Evolutionary conservation across 495 filamentous ascomycete species (phyloP).

Genomic region (Choiromyces venosus): DNA sequence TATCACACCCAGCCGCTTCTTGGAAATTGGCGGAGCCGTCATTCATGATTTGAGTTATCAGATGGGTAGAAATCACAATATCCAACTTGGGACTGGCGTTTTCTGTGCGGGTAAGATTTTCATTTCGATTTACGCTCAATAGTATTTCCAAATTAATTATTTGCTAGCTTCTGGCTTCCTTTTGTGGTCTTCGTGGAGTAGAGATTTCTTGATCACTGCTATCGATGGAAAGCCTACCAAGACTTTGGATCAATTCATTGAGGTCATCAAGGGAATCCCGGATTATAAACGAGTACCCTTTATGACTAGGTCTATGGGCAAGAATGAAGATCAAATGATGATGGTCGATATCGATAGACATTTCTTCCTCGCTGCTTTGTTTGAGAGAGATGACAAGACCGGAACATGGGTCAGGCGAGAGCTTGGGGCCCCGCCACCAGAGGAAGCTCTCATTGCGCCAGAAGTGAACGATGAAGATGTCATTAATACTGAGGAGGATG

Average conservation of each 20-base stretch:
- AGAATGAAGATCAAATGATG: slow-evolving; percentile 40
- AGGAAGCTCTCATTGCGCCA: slow-evolving; percentile 1
- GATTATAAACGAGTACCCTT: slow-evolving; percentile 40
- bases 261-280: slow-evolving; percentile 38
- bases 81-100: slow-evolving; percentile 40
- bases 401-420: slow-evolving; percentile 41
- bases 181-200: slow-evolving; percentile 41
- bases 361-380: slow-evolving; percentile 42
- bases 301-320: slow-evolving; percentile 40
- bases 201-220: slow-evolving; percentile 41
- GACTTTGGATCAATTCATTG: slow-evolving; percentile 41
- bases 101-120: slow-evolving; percentile 39
- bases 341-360: slow-evolving; percentile 43
- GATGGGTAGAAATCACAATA: slow-evolving; percentile 40
- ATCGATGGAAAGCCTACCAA: slow-evolving; percentile 41
- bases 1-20: slow-evolving; percentile 40
- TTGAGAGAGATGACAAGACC: slow-evolving; percentile 34
- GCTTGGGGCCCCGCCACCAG: slow-evolving; percentile 27
- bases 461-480: slow-evolving; percentile 15
- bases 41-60: slow-evolving; percentile 42
- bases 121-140: neutral
- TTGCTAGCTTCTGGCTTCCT: slow-evolving; percentile 40
- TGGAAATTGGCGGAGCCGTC: slow-evolving; percentile 41
- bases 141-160: slow-evolving; percentile 10
- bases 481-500: slow-evolving; percentile 27